Base-by-base conservation (phyloP, 2,329 filamentous ascomycete species). In the Colletotrichum agaves region DNA sequence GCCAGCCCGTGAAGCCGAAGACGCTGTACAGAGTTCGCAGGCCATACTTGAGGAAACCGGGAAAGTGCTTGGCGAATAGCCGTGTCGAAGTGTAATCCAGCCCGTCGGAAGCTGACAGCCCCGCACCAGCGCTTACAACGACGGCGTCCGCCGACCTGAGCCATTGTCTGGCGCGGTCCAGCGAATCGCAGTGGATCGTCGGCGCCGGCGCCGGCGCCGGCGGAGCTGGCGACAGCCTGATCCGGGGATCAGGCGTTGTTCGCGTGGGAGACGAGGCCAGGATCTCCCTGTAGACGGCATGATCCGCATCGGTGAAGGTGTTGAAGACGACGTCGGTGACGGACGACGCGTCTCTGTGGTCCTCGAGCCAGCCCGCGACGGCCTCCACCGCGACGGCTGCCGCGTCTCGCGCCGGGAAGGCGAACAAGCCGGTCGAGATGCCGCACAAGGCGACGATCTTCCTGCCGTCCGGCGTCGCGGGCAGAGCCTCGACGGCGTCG, bases 361-460 rank as follows among this genome's bases (percentile, higher is more conserved):
- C 64, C n/a, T 65, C 67, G 13, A 77, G 58, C 74, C 77, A 78
- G 23, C 73, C 69, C 2, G 69, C 41, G 27, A 65, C 65, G 21
- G 53, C 35, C 2, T 71, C 63, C 7, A 76, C 72, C 0, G 77
- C 77, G 21, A 77, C 74, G 7, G 67, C 57, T 3, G 74, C 74
- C 3, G 77, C 77, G 35, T 73, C 52, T 19, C 61, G 68, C 0
- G 71, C 69, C 4, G 77, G 78, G 43, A 78, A 79, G 7, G 75
- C 74, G 50, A 78, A 79, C n/a, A 78, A 41, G 0, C 78, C 78
- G 2, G 77, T 79, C 5, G 76, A 78, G 21, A 78, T 74, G 13
- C 77, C 74, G 62, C 77, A 79, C 33, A 79, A 70, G 6, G 74
- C 75, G 3, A 79, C 65, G 1, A 72, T 71, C 44, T 77, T 78